Evolutionary conservation across 352 stramenopile species (phyloP), one percentile per base, ranked within the genome.

Genomic region (Globisporangium sylvaticum): DNA sequence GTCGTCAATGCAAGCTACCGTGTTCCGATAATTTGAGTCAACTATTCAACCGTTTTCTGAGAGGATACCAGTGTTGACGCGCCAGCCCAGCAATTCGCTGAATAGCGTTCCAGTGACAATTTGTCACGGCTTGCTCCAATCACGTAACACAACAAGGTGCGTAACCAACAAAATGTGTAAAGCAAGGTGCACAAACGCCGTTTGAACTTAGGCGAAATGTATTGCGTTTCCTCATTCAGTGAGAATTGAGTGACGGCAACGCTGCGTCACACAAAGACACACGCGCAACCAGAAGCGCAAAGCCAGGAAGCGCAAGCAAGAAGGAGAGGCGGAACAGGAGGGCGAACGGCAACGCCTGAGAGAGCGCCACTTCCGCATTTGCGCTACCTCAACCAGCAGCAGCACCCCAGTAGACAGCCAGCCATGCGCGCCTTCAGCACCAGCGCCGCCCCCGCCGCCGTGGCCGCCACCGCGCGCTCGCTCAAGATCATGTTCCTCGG

Each of bases 401-500:
- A 70, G 27, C 15, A 71, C 50, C 7, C 10, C 14, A 57, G 18
- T 4, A 57, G 15, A 39, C 22, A 44, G 60, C 22, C 22, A 48
- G 10, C 14, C 61, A 67, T 67, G 62, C 62, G 62, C 52, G 52
- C 25, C 37, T 67, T 67, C 46, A 72, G 53, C 67, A 67, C 68
- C n/a, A 48, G 66, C 60, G 76, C 69, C 54, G 71, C 37, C 12
- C 27, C 44, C n/a, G 50, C 50, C 32, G 29, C 60, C 10, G 50
- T 29, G 8, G 50, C 50, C 24, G 24, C 50, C 24, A 32, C 50
- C 15, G 48, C 18, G 8, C 24, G 53, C 34, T 78, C 83, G 69
- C 76, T 91, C 61, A 89, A 87, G 69, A 89, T 97, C 76, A 95
- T 97, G 87, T 96, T 97, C 68, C 84, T 97, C 4, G 91, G 91